Evolutionary conservation across 768 basidiomycete genomes (phyloP).

Genomic region (Lactifluus pinguis): DNA sequence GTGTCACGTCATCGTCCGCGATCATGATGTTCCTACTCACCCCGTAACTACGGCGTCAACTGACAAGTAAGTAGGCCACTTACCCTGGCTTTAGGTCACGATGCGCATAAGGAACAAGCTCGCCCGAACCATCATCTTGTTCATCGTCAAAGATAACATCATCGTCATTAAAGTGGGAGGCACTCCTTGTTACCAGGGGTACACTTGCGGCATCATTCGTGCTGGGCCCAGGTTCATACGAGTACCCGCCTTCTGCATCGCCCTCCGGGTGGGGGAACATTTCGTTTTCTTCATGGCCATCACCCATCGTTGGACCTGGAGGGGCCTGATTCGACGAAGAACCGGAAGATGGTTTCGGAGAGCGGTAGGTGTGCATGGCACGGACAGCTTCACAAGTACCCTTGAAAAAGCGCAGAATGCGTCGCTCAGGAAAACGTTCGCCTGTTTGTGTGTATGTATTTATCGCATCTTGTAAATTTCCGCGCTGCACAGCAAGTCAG

Average conservation of each 20-base stretch:
- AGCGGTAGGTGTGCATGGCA: conserved; percentile 87
- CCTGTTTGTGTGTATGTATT: conserved; percentile 77
- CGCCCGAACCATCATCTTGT: conserved; percentile 45
- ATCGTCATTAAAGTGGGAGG: conserved; percentile 35
- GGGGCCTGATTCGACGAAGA: conserved; percentile 23
- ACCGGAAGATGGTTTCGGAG: conserved; percentile 29
- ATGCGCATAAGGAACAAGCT: conserved; percentile 85
- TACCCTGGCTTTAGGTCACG: conserved; percentile 95
- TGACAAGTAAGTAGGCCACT: conserved; percentile 24
- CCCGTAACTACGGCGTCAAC: neutral
- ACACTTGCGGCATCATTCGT: conserved; percentile 25
- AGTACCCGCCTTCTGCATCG: conserved; percentile 65
- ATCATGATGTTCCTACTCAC: conserved; percentile 85
- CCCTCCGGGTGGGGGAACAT: conserved; percentile 70
- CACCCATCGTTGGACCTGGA: conserved; percentile 21
- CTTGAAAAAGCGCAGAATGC: conserved; percentile 84
- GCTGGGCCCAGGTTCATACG: conserved; percentile 41
- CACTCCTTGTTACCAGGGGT: conserved; percentile 50
- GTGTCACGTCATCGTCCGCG: conserved; percentile 72
- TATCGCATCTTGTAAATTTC: conserved; percentile 93
- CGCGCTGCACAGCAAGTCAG: conserved; percentile 43
- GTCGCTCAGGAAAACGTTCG: conserved; percentile 76
- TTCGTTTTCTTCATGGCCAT: conserved; percentile 56
- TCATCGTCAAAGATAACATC: conserved; percentile 76
- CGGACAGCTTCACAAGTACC: conserved; percentile 91